Evolutionary conservation across 164 flowering plant genomes (phyloP).

Genomic region (Macadamia tetraphylla): DNA sequence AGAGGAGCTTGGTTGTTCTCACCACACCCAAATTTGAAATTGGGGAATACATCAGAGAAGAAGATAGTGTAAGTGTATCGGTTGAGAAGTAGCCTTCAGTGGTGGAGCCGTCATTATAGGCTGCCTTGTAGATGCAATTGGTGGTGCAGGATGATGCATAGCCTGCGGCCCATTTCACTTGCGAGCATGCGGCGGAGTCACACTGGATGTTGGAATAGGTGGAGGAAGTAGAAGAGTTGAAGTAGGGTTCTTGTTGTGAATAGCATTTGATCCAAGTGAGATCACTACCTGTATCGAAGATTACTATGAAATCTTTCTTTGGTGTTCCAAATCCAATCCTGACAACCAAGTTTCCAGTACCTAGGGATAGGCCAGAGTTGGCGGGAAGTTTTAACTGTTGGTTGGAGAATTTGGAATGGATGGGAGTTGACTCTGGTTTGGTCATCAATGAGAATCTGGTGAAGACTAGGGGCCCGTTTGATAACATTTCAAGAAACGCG

Average conservation of each 20-base stretch:
- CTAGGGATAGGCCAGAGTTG: no score
- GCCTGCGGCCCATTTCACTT: no score
- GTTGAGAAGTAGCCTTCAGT: neutral
- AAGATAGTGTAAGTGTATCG: conserved; percentile 4
- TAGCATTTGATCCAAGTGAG: conserved; percentile 34
- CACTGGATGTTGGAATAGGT: conserved; percentile 3
- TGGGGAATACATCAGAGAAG: neutral
- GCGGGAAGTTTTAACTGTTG: no score
- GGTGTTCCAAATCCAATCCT: no score
- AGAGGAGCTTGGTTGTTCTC: neutral
- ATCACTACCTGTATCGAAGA: neutral
- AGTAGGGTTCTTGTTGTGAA: conserved; percentile 13
- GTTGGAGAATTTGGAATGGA: no score
- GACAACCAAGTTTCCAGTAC: no score
- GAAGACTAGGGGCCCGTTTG: no score
- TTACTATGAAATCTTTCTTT: no score
- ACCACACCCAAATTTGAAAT: conserved; percentile 6
- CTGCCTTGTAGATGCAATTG: neutral
- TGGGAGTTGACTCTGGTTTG: no score
- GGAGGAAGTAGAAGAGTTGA: conserved; percentile 23
- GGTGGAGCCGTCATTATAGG: conserved; percentile 1
- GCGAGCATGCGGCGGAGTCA: neutral
- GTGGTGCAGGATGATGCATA: no score
- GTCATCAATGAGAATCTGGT: no score
- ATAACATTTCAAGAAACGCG: no score